Base-by-base conservation (phyloP, 1,139 yeast species). In the Tardiomyces digboiensis region DNA sequence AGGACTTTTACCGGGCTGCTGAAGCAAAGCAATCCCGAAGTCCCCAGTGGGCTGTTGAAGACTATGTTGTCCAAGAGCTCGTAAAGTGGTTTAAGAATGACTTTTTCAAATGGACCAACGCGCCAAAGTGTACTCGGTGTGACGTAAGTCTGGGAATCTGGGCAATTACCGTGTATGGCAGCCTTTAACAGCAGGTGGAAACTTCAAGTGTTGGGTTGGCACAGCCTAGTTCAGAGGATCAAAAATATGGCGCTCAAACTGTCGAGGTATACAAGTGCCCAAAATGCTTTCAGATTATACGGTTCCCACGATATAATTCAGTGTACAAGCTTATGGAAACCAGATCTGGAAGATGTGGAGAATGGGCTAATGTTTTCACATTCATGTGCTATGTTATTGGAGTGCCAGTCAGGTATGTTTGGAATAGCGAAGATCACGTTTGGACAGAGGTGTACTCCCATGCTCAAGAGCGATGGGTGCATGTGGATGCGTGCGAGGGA, bases 351-450 rank as follows among this genome's bases (percentile, higher is more conserved):
- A 68, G 98, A 40, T 89, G 98, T 64, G 98, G 98, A 2, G 98
- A 89, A 61, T 89, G 95, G 95, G 93, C 89, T 46, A 84, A 85
- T 55, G 66, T 56, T 51, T 88, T 89, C 58, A 72, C 85, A 44
- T 66, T 87, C 38, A 64, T 88, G 2, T 65, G 89, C 47, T 71
- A 79, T 38, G 79, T 95, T 0, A 64, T 88, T 36, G 87, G 83
- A 1, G 65, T 79, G 7, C 68, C 75, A 36, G 70, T 74, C 0
- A 65, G 98, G 45, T 88, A 82, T 58, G 70, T 88, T 2, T 85
- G 94, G 94, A 88, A 88, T 60, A 69, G 75, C 4, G 98, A 89
- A 59, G 97, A 89, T 58, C 98, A 89, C 60, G 97, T 86, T 0
- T 89, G 97, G 98, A 82, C 94, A 55, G 98, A 89, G 59, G 82